These are phyloP conservation scores for Alnus rubra DNA, from an alignment of 306 rosid genomes.

Conservation along the genomic window DNA sequence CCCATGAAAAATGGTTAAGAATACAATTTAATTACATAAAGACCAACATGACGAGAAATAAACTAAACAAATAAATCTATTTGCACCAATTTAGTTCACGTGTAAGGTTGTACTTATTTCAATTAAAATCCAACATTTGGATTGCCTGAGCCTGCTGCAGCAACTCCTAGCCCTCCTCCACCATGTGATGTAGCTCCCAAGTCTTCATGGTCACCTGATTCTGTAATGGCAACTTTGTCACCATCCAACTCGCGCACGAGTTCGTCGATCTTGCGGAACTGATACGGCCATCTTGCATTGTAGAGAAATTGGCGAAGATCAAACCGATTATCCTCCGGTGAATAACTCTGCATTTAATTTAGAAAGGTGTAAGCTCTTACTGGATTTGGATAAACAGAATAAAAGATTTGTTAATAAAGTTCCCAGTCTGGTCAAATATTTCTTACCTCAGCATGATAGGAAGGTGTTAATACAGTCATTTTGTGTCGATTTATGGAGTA, in stretches of 20 bases:
- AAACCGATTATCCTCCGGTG: constrained; percentile 89
- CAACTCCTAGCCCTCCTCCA: constrained; percentile 88
- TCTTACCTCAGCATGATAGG: constrained; percentile 93
- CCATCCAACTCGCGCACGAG: constrained; percentile 62
- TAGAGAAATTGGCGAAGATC: constrained; percentile 92
- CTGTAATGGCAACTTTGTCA: constrained; percentile 41
- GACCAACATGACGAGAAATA: not conserved
- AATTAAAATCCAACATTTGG: constrained; percentile 72
- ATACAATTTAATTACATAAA: not conserved
- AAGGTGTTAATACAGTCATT: constrained; percentile 87
- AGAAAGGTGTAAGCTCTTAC: not conserved
- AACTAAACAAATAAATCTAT: not conserved
- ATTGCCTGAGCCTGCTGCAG: constrained; percentile 91
- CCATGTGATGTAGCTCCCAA: constrained; percentile 41
- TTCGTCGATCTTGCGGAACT: constrained; percentile 82
- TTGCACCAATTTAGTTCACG: not conserved
- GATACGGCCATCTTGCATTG: constrained; percentile 91
- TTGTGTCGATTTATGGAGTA: constrained; percentile 95
- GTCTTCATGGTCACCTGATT: constrained; percentile 41
- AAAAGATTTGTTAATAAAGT: no score
- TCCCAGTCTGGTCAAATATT: not conserved
- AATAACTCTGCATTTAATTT: constrained; percentile 69
- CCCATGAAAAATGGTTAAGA: not conserved
- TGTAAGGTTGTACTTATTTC: not conserved
- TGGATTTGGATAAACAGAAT: not conserved